Percentiles rank a stretch among this genome's conserved stretches.
Conservation (phyloP, 108 stramenopile genomes). For the Pseudonitzschia pungens region DNA sequence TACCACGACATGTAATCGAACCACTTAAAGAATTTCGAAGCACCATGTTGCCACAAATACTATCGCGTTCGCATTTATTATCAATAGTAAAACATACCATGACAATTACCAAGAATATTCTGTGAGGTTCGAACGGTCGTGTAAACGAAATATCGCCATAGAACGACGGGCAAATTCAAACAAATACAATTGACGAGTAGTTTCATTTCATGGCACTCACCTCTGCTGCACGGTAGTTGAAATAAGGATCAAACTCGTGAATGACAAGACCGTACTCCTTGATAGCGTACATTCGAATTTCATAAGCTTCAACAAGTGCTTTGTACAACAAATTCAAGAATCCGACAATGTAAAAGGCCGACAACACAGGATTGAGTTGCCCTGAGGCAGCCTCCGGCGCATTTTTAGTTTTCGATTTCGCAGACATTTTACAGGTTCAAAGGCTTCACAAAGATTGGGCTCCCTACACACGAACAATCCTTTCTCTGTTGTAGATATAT, state of each 20-base stretch:
- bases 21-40: slow-evolving; percentile 78
- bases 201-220: slow-evolving; percentile 23
- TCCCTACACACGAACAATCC: no score
- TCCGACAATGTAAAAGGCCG: slow-evolving; percentile 30
- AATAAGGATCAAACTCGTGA: slow-evolving; percentile 91
- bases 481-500: no score
- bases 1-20: slow-evolving; percentile 96
- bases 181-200: no score
- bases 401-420: neutral
- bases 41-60: slow-evolving; percentile 59
- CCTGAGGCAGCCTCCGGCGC: neutral
- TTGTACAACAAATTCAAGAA: slow-evolving; percentile 34
- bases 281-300: slow-evolving; percentile 81
- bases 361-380: slow-evolving; percentile 10
- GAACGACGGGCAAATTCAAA: no score
- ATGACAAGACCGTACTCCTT: slow-evolving; percentile 82
- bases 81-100: neutral
- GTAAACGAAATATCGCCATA: no score
- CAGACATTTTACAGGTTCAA: neutral
- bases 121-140: neutral
- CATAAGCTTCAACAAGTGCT: slow-evolving; percentile 54
- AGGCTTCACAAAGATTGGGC: no score
- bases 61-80: slow-evolving; percentile 1
- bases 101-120: neutral
- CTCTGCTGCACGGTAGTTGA: slow-evolving; percentile 91